phyloP scores from a whole-genome alignment of 2,329 filamentous ascomycete genomes.

The Penicillium griseofulvum region DNA sequence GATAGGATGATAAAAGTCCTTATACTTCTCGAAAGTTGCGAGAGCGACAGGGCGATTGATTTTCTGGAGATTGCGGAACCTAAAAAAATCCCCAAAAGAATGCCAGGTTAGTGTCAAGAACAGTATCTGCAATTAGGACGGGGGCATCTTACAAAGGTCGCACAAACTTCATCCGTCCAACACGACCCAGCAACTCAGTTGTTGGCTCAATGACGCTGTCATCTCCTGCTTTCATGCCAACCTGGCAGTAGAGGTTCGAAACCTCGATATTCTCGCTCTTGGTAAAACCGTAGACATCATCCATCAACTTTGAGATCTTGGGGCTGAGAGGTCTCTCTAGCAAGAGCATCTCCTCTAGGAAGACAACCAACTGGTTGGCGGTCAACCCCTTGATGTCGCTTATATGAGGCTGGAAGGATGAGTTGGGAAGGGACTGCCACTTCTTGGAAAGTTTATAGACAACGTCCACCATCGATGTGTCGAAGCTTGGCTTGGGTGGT shows the following conservation, averaged over 20 bases:
- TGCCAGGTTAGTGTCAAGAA: conserved; percentile 12
- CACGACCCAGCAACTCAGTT: conserved; percentile 70
- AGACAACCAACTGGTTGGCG: conserved; percentile 87
- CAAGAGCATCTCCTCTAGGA: conserved; percentile 75
- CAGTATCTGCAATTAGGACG: not conserved
- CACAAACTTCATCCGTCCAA: conserved; percentile 97
- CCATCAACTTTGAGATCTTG: conserved; percentile 68
- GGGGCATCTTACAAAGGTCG: conserved; percentile 63
- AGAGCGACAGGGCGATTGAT: conserved; percentile 73
- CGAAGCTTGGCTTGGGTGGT: conserved; percentile 86
- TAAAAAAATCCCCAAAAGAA: conserved; percentile 6
- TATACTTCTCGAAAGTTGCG: conserved; percentile 80
- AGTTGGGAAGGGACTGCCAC: conserved; percentile 62
- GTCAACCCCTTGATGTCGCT: conserved; percentile 72
- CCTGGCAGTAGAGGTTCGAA: conserved; percentile 72
- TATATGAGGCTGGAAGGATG: conserved; percentile 58
- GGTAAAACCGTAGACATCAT: conserved; percentile 68
- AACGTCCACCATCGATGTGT: conserved; percentile 79
- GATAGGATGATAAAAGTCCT: conserved; percentile 93
- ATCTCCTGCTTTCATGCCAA: conserved; percentile 74
- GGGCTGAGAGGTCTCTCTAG: conserved; percentile 63
- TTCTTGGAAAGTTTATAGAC: conserved; percentile 80
- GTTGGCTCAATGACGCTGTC: conserved; percentile 66
- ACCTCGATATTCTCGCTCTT: conserved; percentile 85
- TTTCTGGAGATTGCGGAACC: conserved; percentile 67